Conservation (phyloP, 129 eudicot species). For the Calendula officinalis region DNA sequence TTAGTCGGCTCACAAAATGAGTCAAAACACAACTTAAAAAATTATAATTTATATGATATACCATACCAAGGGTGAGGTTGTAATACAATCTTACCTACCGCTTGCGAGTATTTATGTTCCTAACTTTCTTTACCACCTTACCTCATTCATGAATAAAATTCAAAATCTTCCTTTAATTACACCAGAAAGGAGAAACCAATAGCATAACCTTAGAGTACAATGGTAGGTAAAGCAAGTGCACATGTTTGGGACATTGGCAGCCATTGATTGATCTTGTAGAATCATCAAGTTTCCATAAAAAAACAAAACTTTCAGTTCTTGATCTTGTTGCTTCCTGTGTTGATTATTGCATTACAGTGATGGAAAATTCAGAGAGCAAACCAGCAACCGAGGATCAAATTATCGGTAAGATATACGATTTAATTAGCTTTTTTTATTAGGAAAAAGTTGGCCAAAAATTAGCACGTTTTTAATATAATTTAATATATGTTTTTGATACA, state of each 20-base stretch:
- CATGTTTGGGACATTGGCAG: constrained; percentile 8
- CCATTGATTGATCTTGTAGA: constrained; percentile 12
- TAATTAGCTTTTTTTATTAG: background rate
- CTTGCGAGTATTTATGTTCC: constrained; percentile 17
- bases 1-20: no score
- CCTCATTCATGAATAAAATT: constrained; percentile 7
- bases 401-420: constrained; percentile 21
- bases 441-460: background rate
- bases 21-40: no score
- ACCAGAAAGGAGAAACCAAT: constrained; percentile 16
- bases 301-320: background rate
- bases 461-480: background rate
- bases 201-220: constrained; percentile 4
- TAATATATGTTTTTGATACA: background rate
- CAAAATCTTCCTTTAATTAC: constrained; percentile 4
- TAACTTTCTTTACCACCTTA: constrained; percentile 31
- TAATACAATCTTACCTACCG: constrained; percentile 2
- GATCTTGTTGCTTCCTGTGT: background rate
- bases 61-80: constrained; percentile 19
- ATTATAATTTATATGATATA: background rate
- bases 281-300: background rate
- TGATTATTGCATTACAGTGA: background rate
- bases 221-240: constrained; percentile 14
- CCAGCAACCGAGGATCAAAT: constrained; percentile 17
- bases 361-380: constrained; percentile 14